phyloP scores from a whole-genome alignment of 2,329 filamentous ascomycete species.

The Colletotrichum sp. region DNA sequence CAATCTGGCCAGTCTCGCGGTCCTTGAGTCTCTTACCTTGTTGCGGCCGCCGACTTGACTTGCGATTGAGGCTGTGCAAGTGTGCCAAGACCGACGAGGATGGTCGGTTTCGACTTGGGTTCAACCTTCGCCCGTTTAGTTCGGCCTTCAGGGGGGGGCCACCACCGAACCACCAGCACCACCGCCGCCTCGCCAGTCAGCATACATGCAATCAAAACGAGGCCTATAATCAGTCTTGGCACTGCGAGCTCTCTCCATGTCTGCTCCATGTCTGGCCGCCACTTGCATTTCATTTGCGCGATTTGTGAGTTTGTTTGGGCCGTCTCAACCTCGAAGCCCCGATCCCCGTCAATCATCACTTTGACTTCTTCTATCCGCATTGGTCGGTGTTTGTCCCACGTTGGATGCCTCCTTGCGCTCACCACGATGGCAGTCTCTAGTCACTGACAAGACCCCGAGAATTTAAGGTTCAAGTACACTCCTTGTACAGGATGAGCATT shows the following conservation, averaged over 20 bases:
- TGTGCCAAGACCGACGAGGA: constrained; percentile 16
- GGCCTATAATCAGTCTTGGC: constrained; percentile 12
- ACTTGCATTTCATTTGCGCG: constrained; percentile 9
- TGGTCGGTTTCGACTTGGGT: constrained; percentile 15
- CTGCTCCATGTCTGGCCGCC: constrained; percentile 3
- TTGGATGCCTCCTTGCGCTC: not conserved
- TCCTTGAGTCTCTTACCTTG: not conserved
- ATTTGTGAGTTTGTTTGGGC: constrained; percentile 8
- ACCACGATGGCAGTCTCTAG: not conserved
- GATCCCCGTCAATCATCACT: constrained; percentile 7
- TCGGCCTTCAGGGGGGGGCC: not conserved
- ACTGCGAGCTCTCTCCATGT: not conserved
- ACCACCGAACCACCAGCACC: not conserved
- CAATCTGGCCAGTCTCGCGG: not conserved
- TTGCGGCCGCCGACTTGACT: constrained; percentile 13
- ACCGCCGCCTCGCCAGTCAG: not conserved
- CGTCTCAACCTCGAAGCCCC: not conserved
- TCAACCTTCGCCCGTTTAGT: constrained; percentile 4
- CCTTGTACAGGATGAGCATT: not conserved
- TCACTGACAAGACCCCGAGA: not conserved
- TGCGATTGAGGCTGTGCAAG: constrained; percentile 19
- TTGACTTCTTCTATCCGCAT: not conserved
- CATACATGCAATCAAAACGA: constrained; percentile 11
- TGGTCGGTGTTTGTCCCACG: not conserved
- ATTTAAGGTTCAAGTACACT: constrained; percentile 7